A percentile compares a stretch with the other conserved stretches of the same genome.
phyloP scores from a whole-genome alignment of 768 basidiomycete genomes.

The Rhizopogon vesiculosus region DNA sequence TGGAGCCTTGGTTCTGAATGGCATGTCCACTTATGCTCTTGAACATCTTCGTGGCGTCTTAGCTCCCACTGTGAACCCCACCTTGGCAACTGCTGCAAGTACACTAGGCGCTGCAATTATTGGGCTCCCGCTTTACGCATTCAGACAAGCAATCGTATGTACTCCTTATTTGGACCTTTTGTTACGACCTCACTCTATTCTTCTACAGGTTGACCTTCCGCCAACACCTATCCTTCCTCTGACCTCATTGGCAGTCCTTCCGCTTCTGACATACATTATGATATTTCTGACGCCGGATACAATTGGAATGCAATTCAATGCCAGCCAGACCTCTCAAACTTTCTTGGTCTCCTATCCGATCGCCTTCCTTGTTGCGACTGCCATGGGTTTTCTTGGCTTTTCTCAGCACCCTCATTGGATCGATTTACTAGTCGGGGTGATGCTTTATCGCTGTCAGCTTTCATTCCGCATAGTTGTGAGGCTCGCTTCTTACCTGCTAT shows the following conservation, averaged over 20 bases:
- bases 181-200: neutral
- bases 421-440: conserved; percentile 52
- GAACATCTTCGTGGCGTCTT: conserved; percentile 60
- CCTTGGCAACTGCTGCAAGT: conserved; percentile 50
- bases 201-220: conserved; percentile 43
- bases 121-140: conserved; percentile 59
- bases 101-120: conserved; percentile 61
- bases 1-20: conserved; percentile 56
- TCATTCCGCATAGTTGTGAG: neutral
- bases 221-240: conserved; percentile 51
- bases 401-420: conserved; percentile 53
- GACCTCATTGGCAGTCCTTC: conserved; percentile 51
- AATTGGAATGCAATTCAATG: conserved; percentile 39
- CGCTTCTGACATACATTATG: conserved; percentile 56
- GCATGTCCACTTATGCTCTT: conserved; percentile 52
- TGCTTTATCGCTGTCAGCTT: conserved; percentile 62
- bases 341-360: conserved; percentile 57
- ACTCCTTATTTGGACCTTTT: neutral
- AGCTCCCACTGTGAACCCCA: conserved; percentile 52
- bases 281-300: conserved; percentile 58
- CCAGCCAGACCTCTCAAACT: conserved; percentile 49
- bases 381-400: conserved; percentile 61
- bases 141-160: conserved; percentile 56
- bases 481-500: neutral
- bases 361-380: conserved; percentile 40